Percentiles rank a stretch among this genome's conserved stretches.
These are phyloP conservation scores for Torrubiella hemipterigena DNA, from an alignment of 2,329 filamentous ascomycete genomes.

Conservation along the genomic window DNA sequence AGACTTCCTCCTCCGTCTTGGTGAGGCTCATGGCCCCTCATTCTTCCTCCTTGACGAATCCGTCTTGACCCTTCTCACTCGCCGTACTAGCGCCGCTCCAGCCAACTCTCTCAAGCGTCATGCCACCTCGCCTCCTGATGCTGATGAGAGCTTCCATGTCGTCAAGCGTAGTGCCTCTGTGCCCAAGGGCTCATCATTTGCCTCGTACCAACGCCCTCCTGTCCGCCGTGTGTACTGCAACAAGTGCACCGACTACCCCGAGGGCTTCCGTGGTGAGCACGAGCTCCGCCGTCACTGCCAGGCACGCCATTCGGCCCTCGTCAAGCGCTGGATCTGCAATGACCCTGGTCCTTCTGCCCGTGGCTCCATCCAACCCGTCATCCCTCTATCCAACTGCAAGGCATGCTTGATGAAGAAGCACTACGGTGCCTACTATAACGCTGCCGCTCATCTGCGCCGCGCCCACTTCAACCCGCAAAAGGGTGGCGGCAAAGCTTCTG, in stretches of 20 bases:
- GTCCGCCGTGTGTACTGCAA: constrained; percentile 65
- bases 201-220: constrained; percentile 39
- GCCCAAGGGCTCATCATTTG: constrained; percentile 11
- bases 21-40: constrained; percentile 14
- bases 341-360: constrained; percentile 29
- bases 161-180: neutral
- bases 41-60: neutral
- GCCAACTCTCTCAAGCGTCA: neutral
- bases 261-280: constrained; percentile 84
- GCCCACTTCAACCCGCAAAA: constrained; percentile 45
- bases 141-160: neutral
- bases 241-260: constrained; percentile 69
- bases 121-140: neutral
- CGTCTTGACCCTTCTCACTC: neutral
- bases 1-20: constrained; percentile 38
- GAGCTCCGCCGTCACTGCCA: constrained; percentile 62
- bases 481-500: constrained; percentile 35
- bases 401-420: constrained; percentile 43
- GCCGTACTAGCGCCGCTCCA: neutral
- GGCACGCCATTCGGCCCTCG: constrained; percentile 42
- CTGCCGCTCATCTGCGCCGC: constrained; percentile 43
- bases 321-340: constrained; percentile 44
- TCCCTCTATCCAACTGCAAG: constrained; percentile 43
- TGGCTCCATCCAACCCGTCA: constrained; percentile 29
- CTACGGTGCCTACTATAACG: constrained; percentile 48